Evolutionary conservation across 2,329 filamentous ascomycete genomes (phyloP).

Genomic region (Fusarium papillatum): DNA sequence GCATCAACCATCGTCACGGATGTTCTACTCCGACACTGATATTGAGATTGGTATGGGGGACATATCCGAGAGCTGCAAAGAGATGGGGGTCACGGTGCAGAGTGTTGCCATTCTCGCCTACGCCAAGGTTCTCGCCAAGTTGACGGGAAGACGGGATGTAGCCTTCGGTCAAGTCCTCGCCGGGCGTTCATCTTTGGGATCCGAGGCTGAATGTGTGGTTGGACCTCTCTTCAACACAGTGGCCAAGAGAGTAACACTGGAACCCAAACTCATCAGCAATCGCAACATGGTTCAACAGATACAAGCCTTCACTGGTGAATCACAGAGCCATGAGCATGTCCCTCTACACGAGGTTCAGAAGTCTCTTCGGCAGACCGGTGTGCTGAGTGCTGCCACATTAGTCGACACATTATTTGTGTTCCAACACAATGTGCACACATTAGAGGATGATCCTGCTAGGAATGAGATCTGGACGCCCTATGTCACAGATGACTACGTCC

Average conservation of each 20-base stretch:
- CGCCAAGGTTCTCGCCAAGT: background rate
- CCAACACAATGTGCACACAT: slow-evolving; percentile 2
- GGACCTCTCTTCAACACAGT: slow-evolving; percentile 3
- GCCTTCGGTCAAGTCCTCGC: slow-evolving; percentile 1
- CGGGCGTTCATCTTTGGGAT: background rate
- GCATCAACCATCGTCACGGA: background rate
- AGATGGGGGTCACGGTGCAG: background rate
- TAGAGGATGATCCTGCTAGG: background rate
- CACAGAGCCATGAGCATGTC: background rate
- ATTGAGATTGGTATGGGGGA: background rate
- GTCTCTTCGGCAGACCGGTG: background rate
- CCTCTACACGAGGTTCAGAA: slow-evolving; percentile 3
- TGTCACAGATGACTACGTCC: slow-evolving; percentile 3
- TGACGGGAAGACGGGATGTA: background rate
- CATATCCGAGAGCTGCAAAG: background rate
- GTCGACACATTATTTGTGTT: slow-evolving; percentile 2
- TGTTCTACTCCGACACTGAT: background rate
- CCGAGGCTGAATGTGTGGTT: background rate
- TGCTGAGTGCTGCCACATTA: background rate
- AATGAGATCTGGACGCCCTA: background rate
- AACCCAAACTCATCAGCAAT: slow-evolving; percentile 5
- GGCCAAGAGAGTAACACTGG: background rate
- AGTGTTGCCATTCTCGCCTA: slow-evolving; percentile 1
- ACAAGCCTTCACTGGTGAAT: background rate
- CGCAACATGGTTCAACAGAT: slow-evolving; percentile 2